Evolutionary conservation across 768 basidiomycete species (phyloP).

Genomic region (Naganishia randhawae): DNA sequence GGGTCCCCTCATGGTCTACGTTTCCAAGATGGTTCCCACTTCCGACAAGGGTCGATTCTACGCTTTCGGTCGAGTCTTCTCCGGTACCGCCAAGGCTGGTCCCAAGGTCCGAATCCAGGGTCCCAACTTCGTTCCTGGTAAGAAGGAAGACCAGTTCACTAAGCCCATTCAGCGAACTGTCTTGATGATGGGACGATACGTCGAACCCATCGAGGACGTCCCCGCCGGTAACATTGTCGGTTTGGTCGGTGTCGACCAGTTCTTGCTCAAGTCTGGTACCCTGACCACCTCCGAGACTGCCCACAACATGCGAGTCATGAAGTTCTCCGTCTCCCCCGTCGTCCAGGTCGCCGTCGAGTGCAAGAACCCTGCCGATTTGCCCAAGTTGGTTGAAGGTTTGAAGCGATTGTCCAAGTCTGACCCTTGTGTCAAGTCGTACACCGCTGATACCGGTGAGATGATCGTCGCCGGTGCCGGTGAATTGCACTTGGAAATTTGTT

Average conservation of each 20-base stretch:
- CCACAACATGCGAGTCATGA: constrained; percentile 99
- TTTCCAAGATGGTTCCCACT: constrained; percentile 99
- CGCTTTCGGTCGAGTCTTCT: constrained; percentile 99
- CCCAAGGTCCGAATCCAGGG: constrained; percentile 99
- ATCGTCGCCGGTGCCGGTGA: constrained; percentile 99
- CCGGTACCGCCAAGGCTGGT: constrained; percentile 92
- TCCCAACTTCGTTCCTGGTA: constrained; percentile 96
- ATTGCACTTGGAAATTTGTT: constrained; percentile 97
- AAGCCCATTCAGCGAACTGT: constrained; percentile 98
- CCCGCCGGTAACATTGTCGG: constrained; percentile 98
- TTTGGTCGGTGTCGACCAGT: constrained; percentile 99
- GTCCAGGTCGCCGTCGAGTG: constrained; percentile 99
- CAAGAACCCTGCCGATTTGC: constrained; percentile 98
- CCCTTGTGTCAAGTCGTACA: constrained; percentile 96
- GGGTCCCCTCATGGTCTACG: constrained; percentile 92
- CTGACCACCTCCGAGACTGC: constrained; percentile 96
- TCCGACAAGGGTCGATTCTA: constrained; percentile 99
- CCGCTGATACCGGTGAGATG: constrained; percentile 87
- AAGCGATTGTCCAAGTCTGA: constrained; percentile 99
- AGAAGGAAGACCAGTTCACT: constrained; percentile 96
- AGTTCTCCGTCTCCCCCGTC: constrained; percentile 98
- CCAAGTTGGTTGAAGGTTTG: constrained; percentile 99
- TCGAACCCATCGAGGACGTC: constrained; percentile 98
- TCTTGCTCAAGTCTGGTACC: constrained; percentile 98
- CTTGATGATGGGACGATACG: constrained; percentile 99